Conservation (phyloP, 73 alveolate genomes). For the Tetrahymena thermophila region DNA sequence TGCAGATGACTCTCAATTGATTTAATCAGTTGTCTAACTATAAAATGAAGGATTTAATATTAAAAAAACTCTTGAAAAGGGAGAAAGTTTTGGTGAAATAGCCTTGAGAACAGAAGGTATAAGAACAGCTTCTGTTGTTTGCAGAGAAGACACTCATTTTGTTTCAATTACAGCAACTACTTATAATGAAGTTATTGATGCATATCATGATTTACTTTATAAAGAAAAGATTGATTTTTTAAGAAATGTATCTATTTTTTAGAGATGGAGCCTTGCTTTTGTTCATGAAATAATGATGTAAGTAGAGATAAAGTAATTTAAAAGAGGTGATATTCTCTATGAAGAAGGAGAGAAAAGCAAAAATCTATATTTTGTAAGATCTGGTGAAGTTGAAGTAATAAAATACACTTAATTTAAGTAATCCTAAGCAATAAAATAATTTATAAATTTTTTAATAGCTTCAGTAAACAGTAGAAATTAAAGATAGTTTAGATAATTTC, state of each 20-base stretch:
- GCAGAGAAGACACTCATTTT: slow-evolving; percentile 74
- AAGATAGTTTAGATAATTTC: background rate
- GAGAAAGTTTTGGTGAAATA: slow-evolving; percentile 93
- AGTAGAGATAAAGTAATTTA: background rate
- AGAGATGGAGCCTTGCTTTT: background rate
- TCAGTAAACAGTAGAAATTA: background rate
- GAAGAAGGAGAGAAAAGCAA: background rate
- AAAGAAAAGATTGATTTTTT: background rate
- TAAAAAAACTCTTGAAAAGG: slow-evolving; percentile 58
- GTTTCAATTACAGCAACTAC: slow-evolving; percentile 31
- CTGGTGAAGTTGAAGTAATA: background rate
- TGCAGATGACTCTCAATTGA: background rate
- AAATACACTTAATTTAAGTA: background rate
- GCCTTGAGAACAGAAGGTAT: slow-evolving; percentile 71
- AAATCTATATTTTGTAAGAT: background rate
- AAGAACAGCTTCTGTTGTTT: slow-evolving; percentile 91
- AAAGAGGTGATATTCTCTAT: background rate
- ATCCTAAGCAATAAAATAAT: too few species aligned
- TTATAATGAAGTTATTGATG: background rate
- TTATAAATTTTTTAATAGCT: background rate
- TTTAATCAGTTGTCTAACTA: background rate
- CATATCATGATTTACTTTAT: background rate
- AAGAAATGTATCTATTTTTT: background rate
- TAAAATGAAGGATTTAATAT: background rate
- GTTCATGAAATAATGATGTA: background rate